phyloP scores from a whole-genome alignment of 345 rosid genomes.

The Syzygium aromaticum region DNA sequence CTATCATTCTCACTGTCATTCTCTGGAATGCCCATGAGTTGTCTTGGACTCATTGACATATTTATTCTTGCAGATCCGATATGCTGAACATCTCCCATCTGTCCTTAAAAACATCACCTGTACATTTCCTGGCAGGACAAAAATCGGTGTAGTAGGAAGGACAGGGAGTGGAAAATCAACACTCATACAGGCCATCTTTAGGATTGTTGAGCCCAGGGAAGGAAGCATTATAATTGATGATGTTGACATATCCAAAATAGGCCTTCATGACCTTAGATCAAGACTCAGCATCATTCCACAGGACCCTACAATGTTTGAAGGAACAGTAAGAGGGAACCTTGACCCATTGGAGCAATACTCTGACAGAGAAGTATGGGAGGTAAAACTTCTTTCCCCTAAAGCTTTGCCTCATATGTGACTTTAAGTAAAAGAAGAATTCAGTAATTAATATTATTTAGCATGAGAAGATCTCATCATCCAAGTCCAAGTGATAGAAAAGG shows the following conservation, averaged over 20 bases:
- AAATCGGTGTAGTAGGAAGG: slow-evolving; percentile 92
- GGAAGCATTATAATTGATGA: slow-evolving; percentile 77
- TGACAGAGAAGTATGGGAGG: slow-evolving; percentile 73
- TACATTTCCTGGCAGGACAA: slow-evolving; percentile 77
- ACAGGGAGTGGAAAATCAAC: slow-evolving; percentile 98
- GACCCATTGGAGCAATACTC: slow-evolving; percentile 67
- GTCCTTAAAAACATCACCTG: slow-evolving; percentile 73
- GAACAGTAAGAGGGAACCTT: slow-evolving; percentile 78
- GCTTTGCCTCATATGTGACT: not conserved
- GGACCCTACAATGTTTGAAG: slow-evolving; percentile 92
- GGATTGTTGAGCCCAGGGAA: slow-evolving; percentile 76
- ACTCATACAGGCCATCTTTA: slow-evolving; percentile 77
- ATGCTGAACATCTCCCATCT: slow-evolving; percentile 86
- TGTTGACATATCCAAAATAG: slow-evolving; percentile 70
- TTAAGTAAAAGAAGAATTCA: not conserved
- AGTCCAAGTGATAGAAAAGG: not conserved
- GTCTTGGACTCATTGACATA: not conserved
- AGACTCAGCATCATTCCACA: slow-evolving; percentile 94
- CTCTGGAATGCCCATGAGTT: not conserved
- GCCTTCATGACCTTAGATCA: slow-evolving; percentile 82
- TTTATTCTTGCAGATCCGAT: slow-evolving; percentile 53
- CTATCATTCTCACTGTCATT: not conserved
- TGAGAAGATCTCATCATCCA: not conserved
- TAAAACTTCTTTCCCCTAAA: slow-evolving; percentile 8
- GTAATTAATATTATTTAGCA: not conserved